phyloP scores from a whole-genome alignment of 2,329 filamentous ascomycete genomes.

The Monilinia polystroma region DNA sequence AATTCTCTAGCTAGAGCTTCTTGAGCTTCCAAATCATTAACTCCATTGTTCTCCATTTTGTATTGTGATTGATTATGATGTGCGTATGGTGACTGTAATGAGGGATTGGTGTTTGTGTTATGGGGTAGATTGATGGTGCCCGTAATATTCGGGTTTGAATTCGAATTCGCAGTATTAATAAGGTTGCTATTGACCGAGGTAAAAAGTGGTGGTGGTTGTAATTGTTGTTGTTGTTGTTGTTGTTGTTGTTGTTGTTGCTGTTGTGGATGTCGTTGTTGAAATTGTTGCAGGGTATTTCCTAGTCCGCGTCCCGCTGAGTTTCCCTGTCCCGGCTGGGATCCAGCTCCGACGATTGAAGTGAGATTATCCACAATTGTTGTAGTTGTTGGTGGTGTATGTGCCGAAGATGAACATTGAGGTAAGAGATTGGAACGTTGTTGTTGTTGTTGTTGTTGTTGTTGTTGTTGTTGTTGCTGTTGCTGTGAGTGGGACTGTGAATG shows the following conservation, averaged over 20 bases:
- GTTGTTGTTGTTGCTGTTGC: not conserved
- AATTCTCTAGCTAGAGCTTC: slow-evolving; percentile 61
- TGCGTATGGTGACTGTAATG: slow-evolving; percentile 22
- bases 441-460: not conserved
- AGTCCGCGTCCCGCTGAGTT: slow-evolving; percentile 12
- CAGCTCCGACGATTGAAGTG: slow-evolving; percentile 9
- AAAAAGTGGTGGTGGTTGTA: slow-evolving; percentile 25
- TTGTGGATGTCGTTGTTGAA: not conserved
- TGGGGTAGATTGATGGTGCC: slow-evolving; percentile 12
- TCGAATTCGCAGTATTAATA: not conserved
- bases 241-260: slow-evolving; percentile 25
- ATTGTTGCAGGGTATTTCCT: slow-evolving; percentile 23
- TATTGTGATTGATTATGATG: slow-evolving; percentile 25
- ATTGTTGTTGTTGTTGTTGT: not conserved
- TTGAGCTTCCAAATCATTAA: slow-evolving; percentile 47
- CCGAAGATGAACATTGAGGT: slow-evolving; percentile 6
- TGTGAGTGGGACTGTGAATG: not conserved
- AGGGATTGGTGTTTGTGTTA: slow-evolving; percentile 26
- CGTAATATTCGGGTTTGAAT: slow-evolving; percentile 4
- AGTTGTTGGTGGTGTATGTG: slow-evolving; percentile 9
- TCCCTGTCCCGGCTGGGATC: slow-evolving; percentile 10
- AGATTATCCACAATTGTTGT: slow-evolving; percentile 8
- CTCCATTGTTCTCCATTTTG: slow-evolving; percentile 32
- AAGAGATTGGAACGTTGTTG: slow-evolving; percentile 12
- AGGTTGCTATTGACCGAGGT: slow-evolving; percentile 11